Percentiles rank a stretch among this genome's conserved stretches.
Evolutionary conservation across 495 filamentous ascomycete genomes (phyloP).

Genomic region (Trichoderma virens): DNA sequence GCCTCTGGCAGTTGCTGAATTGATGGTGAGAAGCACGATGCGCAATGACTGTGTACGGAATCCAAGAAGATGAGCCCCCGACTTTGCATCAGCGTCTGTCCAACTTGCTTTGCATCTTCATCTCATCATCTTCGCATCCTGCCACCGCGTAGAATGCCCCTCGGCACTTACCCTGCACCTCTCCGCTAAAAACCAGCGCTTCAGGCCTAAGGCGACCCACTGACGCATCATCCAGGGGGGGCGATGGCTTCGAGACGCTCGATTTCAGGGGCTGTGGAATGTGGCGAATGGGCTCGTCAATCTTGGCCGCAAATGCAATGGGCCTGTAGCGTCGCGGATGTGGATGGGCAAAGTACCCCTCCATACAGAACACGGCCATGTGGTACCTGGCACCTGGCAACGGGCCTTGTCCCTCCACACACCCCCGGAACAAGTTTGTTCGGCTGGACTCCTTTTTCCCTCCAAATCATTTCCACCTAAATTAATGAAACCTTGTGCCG

Average conservation of each 20-base stretch:
- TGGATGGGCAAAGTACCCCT: not conserved
- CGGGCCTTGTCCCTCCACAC: not conserved
- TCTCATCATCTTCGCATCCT: no score
- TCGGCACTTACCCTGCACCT: not conserved
- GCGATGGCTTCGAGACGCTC: no score
- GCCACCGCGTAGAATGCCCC: no score
- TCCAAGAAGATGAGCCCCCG: no score
- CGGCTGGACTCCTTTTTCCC: not conserved
- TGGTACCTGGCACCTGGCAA: not conserved
- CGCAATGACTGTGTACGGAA: not conserved
- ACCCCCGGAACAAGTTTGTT: not conserved
- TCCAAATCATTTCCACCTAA: not conserved
- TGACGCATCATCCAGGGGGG: conserved; percentile 2
- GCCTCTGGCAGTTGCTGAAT: not conserved
- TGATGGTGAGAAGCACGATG: not conserved
- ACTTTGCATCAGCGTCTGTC: no score
- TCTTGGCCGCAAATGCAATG: not conserved
- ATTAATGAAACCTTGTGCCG: not conserved
- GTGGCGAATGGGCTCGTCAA: conserved; percentile 1
- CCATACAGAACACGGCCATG: not conserved
- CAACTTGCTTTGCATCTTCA: no score
- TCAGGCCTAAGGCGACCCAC: not conserved
- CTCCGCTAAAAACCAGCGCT: not conserved
- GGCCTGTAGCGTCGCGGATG: not conserved
- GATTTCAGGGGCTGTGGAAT: not conserved